Percentiles rank a stretch among this genome's conserved stretches.
These are phyloP conservation scores for Agrocybe praecox DNA, from an alignment of 768 basidiomycete species.

Conservation along the genomic window DNA sequence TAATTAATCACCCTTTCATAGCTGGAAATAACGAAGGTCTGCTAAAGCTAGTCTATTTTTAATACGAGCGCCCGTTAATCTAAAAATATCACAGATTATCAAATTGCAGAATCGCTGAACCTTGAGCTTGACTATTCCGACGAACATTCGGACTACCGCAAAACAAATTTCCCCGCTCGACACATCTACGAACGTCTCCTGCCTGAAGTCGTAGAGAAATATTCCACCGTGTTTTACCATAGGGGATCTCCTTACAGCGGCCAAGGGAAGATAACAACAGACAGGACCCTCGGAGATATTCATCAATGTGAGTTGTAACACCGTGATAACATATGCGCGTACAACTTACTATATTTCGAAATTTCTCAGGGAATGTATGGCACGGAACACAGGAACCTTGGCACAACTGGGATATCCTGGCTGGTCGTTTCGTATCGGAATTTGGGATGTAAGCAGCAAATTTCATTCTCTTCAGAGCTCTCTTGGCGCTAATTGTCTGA, in stretches of 20 bases:
- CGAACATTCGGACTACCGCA: constrained; percentile 80
- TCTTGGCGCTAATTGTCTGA: background rate
- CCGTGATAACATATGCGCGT: background rate
- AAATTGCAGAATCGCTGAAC: constrained; percentile 77
- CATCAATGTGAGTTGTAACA: constrained; percentile 72
- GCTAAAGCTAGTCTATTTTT: background rate
- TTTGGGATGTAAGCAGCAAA: constrained; percentile 78
- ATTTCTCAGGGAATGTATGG: constrained; percentile 82
- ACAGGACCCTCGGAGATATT: constrained; percentile 81
- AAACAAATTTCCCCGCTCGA: constrained; percentile 86
- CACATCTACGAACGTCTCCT: constrained; percentile 89
- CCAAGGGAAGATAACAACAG: constrained; percentile 68
- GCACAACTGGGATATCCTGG: constrained; percentile 90
- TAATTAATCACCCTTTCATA: constrained; percentile 23
- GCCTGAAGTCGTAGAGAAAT: constrained; percentile 67
- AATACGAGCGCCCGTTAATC: background rate
- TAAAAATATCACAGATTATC: constrained; percentile 64
- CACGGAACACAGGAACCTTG: constrained; percentile 92
- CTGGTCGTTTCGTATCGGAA: constrained; percentile 93
- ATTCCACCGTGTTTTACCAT: constrained; percentile 78
- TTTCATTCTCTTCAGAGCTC: background rate
- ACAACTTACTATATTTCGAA: constrained; percentile 2
- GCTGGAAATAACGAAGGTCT: constrained; percentile 83
- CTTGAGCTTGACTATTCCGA: constrained; percentile 87
- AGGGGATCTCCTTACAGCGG: constrained; percentile 89